Percentiles rank a stretch among this genome's conserved stretches.
Conservation (phyloP, 164 flowering plant species). For the Protea cynaroides region DNA sequence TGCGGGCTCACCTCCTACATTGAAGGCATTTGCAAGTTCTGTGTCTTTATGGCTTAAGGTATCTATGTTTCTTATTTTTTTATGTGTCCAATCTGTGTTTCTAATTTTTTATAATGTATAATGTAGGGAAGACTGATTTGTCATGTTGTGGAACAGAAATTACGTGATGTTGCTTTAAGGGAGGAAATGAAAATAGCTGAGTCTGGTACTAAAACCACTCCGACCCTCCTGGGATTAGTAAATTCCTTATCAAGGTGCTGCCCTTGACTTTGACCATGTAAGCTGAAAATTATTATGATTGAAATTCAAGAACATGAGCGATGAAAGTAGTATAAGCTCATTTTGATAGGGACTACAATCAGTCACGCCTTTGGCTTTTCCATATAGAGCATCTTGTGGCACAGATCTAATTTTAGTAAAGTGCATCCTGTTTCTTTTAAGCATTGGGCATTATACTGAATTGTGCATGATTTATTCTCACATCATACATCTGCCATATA, state of each 20-base stretch:
- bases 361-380: too few species aligned
- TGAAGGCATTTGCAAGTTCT: slow-evolving; percentile 68
- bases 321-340: neutral
- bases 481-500: too few species aligned
- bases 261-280: slow-evolving; percentile 1
- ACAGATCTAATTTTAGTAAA: neutral
- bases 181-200: slow-evolving; percentile 56
- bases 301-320: neutral
- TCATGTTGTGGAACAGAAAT: slow-evolving; percentile 38
- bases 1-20: slow-evolving; percentile 44
- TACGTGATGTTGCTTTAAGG: slow-evolving; percentile 58
- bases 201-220: slow-evolving; percentile 29
- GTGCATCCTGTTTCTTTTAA: too few species aligned
- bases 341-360: too few species aligned
- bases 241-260: slow-evolving; percentile 64
- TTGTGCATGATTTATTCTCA: neutral
- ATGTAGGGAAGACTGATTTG: neutral
- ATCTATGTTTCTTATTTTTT: slow-evolving; percentile 2
- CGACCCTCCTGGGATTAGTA: slow-evolving; percentile 65
- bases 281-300: neutral
- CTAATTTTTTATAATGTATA: neutral
- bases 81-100: neutral
- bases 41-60: slow-evolving; percentile 81
- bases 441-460: too few species aligned
- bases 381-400: neutral